Conservation (phyloP, 495 filamentous ascomycete species). For the Venustampulla echinocandica region DNA sequence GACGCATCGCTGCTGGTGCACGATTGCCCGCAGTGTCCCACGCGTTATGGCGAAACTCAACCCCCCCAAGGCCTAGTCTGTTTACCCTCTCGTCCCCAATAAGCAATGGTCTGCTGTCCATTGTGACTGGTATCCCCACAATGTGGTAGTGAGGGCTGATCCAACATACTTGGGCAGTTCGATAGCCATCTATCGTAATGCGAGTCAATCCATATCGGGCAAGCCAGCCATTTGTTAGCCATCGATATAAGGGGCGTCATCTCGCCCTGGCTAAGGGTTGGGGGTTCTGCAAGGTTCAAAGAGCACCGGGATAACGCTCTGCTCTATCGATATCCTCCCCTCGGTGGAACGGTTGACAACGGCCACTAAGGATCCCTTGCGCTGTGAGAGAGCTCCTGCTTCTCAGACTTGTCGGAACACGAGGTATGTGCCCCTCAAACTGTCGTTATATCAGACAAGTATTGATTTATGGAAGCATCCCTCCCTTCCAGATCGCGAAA, state of each 20-base stretch:
- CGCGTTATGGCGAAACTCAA: too few species aligned
- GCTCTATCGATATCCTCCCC: background rate
- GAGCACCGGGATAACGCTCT: background rate
- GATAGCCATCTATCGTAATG: background rate
- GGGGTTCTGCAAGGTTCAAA: conserved; percentile 1
- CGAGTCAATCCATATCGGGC: conserved; percentile 25
- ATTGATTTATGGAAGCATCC: background rate
- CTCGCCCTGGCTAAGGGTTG: conserved; percentile 1
- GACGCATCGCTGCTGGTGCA: background rate
- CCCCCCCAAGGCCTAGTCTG: too few species aligned
- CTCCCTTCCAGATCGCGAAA: conserved; percentile 7
- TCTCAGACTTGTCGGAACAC: too few species aligned
- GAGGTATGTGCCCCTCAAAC: background rate
- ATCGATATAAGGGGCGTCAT: background rate
- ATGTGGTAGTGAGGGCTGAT: background rate
- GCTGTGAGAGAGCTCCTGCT: background rate
- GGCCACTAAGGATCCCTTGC: background rate
- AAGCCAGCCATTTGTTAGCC: conserved; percentile 7
- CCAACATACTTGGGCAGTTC: background rate
- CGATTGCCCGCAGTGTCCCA: background rate
- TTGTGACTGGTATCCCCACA: background rate
- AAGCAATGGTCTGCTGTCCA: background rate
- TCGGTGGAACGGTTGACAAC: background rate
- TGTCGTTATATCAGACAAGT: background rate
- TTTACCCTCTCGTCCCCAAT: background rate